Conservation (phyloP, 2,329 filamentous ascomycete genomes). For the Fusarium fujikuroi region DNA sequence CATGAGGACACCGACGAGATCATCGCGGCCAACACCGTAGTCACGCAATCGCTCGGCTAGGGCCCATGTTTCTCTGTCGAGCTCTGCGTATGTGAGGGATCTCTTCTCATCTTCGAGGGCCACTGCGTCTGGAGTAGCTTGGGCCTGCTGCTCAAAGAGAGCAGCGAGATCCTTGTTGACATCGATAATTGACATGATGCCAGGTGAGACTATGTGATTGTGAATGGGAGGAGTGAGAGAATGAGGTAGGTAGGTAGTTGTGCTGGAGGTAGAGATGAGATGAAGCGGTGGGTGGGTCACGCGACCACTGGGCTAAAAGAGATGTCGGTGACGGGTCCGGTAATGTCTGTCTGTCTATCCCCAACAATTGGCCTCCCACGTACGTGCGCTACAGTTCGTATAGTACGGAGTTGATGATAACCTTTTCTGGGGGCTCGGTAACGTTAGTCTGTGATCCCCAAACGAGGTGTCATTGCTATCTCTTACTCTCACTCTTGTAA, state of each 20-base stretch:
- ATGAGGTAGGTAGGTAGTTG: no score
- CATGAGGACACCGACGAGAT: conserved; percentile 79
- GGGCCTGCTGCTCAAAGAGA: conserved; percentile 76
- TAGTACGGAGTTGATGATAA: conserved; percentile 17
- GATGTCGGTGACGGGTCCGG: conserved; percentile 40
- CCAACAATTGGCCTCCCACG: conserved; percentile 30
- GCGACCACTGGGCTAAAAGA: conserved; percentile 38
- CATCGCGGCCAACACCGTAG: conserved; percentile 77
- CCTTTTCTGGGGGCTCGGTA: conserved; percentile 11
- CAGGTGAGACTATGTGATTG: background rate
- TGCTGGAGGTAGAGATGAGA: background rate
- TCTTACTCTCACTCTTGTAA: background rate
- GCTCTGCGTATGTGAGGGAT: conserved; percentile 76
- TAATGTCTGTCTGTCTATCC: conserved; percentile 17
- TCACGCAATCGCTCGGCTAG: conserved; percentile 72
- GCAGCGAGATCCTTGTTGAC: conserved; percentile 77
- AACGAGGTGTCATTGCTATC: background rate
- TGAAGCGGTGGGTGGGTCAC: conserved; percentile 42
- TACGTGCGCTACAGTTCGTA: conserved; percentile 19
- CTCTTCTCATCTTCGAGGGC: conserved; percentile 77
- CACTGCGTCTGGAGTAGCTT: conserved; percentile 73
- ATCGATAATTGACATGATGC: conserved; percentile 73
- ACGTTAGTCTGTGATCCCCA: background rate
- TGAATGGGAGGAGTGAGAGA: conserved; percentile 1
- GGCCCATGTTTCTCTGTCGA: conserved; percentile 73